Base-by-base conservation (phyloP, 257 asterid species). In the Cruciata laevipes region DNA sequence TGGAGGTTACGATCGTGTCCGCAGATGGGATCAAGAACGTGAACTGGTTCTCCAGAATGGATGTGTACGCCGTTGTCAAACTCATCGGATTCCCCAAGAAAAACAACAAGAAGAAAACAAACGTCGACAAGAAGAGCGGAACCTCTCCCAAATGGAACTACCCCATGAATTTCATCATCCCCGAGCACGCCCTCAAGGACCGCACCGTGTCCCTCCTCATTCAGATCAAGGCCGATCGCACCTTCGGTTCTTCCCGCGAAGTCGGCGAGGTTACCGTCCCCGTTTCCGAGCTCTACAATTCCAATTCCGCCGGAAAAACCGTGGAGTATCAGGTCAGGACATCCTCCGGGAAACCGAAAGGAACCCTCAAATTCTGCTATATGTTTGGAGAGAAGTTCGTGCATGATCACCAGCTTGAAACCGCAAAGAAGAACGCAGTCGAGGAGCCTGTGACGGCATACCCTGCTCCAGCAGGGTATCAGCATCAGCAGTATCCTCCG, bases 241-340 rank as follows among this genome's bases (percentile, higher is more conserved):
- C 83, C 1, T 44, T 85, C n/a, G 70, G 81, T 18, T 63, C 76
- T 2, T 85, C 83, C 68, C 89, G 80, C 77, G 83, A 71, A 11
- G 57, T 91, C 16, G 97, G 98, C 10, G 77, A 85, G 44, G 89
- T 81, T 23, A 71, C 83, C 55, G 71, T 91, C 68, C 89, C 90
- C 0, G 25, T 91, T 62, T 37, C 83, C 35, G 93, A 89, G 18
- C 87, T 89, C 20, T 84, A 56, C 33, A 67, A 51, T 40, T 52
- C 25, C 1, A 23, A 81, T 16, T 74, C 71, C 0, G 71, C 69
- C 0, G 89, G 76, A 1, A 80, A 65, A 47, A 53, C 75, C 16
- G 82, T 78, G 42, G 90, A 89, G 1, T 83, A 89, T 68, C 84
- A 83, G 73, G 81, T 91, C 16, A 49, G 68, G 68, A 86, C 88